A percentile compares a stretch with the other conserved stretches of the same genome.
These are phyloP conservation scores for Aspergillus campestris DNA, from an alignment of 495 filamentous ascomycete species.

Conservation along the genomic window DNA sequence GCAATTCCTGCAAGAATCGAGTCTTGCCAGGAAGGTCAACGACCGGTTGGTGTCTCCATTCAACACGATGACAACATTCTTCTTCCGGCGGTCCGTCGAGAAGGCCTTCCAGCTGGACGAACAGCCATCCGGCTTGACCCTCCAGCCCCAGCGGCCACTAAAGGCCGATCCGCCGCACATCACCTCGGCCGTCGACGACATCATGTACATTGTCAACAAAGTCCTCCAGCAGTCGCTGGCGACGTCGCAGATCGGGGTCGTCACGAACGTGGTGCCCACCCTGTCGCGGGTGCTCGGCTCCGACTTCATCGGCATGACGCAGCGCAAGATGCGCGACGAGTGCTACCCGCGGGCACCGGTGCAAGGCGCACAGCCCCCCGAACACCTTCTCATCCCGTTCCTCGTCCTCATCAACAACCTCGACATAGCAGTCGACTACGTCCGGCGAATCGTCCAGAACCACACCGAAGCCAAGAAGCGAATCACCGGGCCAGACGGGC, in stretches of 20 bases:
- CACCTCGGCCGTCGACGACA: slow-evolving; percentile 91
- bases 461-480: slow-evolving; percentile 41
- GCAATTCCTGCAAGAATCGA: slow-evolving; percentile 62
- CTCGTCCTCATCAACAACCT: slow-evolving; percentile 92
- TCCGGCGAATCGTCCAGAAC: slow-evolving; percentile 70
- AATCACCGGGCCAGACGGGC: slow-evolving; percentile 14
- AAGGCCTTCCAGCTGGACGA: slow-evolving; percentile 99
- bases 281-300: slow-evolving; percentile 79
- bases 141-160: slow-evolving; percentile 61
- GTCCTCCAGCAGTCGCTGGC: slow-evolving; percentile 77
- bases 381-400: slow-evolving; percentile 76
- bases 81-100: slow-evolving; percentile 90
- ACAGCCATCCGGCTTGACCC: slow-evolving; percentile 65
- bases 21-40: slow-evolving; percentile 64
- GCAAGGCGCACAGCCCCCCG: slow-evolving; percentile 70
- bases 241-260: slow-evolving; percentile 69
- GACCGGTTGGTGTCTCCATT: slow-evolving; percentile 68
- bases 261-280: slow-evolving; percentile 67
- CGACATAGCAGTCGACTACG: slow-evolving; percentile 82
- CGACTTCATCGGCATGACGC: slow-evolving; percentile 95
- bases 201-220: slow-evolving; percentile 98
- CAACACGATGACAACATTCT: slow-evolving; percentile 85
- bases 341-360: slow-evolving; percentile 70
- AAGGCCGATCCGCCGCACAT: slow-evolving; percentile 76
- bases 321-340: slow-evolving; percentile 95